These are phyloP conservation scores for Suhomyces taliae DNA, from an alignment of 1,139 yeast species.

Conservation along the genomic window DNA sequence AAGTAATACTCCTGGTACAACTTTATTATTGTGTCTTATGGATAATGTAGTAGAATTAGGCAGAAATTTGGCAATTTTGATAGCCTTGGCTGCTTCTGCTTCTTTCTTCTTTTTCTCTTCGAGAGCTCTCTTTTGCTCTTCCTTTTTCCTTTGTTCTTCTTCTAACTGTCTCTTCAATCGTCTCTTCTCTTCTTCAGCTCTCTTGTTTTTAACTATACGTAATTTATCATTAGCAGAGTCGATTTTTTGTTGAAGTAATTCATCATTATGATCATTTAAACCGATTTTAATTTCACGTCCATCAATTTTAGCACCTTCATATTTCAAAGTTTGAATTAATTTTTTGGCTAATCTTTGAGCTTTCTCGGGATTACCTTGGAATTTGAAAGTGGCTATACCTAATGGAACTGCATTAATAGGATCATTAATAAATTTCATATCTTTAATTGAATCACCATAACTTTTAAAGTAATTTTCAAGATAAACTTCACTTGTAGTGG, in stretches of 20 bases:
- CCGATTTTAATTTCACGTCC: conserved; percentile 40
- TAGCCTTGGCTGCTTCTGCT: conserved; percentile 8
- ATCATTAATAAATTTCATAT: conserved; percentile 63
- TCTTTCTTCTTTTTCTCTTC: conserved; percentile 8
- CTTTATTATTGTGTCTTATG: conserved; percentile 30
- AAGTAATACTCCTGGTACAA: conserved; percentile 35
- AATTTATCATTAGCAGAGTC: conserved; percentile 34
- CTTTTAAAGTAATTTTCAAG: conserved; percentile 54
- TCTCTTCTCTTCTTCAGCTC: conserved; percentile 31
- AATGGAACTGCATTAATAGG: conserved; percentile 79
- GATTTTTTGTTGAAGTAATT: conserved; percentile 31
- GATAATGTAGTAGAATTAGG: conserved; percentile 42
- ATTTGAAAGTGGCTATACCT: conserved; percentile 68
- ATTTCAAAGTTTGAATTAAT: conserved; percentile 28
- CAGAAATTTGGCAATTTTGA: conserved; percentile 14
- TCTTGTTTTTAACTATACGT: conserved; percentile 11
- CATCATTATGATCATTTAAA: conserved; percentile 37
- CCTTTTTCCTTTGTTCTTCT: conserved; percentile 25
- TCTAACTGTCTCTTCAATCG: conserved; percentile 17
- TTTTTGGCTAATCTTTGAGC: conserved; percentile 49
- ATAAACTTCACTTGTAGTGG: conserved; percentile 45
- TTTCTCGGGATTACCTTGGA: conserved; percentile 56
- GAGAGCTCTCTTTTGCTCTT: conserved; percentile 14
- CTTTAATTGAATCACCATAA: conserved; percentile 58
- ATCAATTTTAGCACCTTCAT: conserved; percentile 37